Conservation (phyloP, 2,329 filamentous ascomycete species). For the Fusarium graminum region DNA sequence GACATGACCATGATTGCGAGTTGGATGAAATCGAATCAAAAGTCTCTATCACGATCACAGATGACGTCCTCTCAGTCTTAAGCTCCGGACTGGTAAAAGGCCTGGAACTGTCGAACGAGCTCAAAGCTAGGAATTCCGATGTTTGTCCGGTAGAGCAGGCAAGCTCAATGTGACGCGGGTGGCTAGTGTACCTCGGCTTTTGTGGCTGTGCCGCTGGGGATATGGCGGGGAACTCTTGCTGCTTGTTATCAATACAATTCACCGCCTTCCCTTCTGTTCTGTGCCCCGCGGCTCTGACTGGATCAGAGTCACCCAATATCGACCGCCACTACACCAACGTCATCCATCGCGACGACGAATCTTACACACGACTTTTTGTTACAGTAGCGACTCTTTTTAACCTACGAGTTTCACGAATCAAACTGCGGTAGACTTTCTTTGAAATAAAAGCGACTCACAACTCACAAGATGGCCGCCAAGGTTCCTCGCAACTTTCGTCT, state of each 20-base stretch:
- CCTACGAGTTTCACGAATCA: background rate
- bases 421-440: background rate
- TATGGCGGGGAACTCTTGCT: slow-evolving; percentile 29
- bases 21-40: slow-evolving; percentile 26
- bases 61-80: slow-evolving; percentile 41
- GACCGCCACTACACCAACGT: slow-evolving; percentile 40
- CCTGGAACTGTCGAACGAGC: slow-evolving; percentile 25
- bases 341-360: slow-evolving; percentile 23
- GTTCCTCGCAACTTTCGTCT: slow-evolving; percentile 96
- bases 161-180: slow-evolving; percentile 25
- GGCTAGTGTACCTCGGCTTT: slow-evolving; percentile 23
- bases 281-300: slow-evolving; percentile 41
- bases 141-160: slow-evolving; percentile 34
- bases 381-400: background rate
- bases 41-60: slow-evolving; percentile 30
- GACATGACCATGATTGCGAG: slow-evolving; percentile 49
- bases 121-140: slow-evolving; percentile 35
- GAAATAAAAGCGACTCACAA: slow-evolving; percentile 6
- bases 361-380: slow-evolving; percentile 13
- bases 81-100: slow-evolving; percentile 41
- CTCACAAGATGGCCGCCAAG: slow-evolving; percentile 61
- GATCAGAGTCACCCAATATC: slow-evolving; percentile 38
- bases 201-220: slow-evolving; percentile 22
- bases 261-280: slow-evolving; percentile 36
- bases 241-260: slow-evolving; percentile 20